These are phyloP conservation scores for Clavispora phyllophila DNA, from an alignment of 805 yeast genomes.

Conservation along the genomic window DNA sequence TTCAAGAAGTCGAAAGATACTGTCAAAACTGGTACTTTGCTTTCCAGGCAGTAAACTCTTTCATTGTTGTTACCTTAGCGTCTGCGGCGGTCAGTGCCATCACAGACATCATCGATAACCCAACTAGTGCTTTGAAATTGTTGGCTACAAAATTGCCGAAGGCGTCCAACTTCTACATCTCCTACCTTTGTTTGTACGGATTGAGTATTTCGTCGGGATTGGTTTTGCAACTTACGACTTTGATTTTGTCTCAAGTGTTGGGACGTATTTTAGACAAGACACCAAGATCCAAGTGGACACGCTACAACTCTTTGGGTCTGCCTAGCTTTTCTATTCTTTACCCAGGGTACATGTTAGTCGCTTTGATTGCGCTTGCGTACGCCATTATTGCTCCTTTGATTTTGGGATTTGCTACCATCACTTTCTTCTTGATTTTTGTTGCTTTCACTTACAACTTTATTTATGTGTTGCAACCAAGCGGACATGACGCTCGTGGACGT, in stretches of 20 bases:
- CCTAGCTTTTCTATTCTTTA: constrained; percentile 81
- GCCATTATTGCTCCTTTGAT: constrained; percentile 75
- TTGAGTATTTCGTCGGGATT: constrained; percentile 71
- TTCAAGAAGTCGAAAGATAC: constrained; percentile 69
- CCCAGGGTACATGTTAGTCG: constrained; percentile 72
- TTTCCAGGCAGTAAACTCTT: constrained; percentile 86
- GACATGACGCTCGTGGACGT: constrained; percentile 65
- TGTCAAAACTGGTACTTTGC: constrained; percentile 88
- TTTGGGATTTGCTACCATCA: constrained; percentile 59
- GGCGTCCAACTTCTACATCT: constrained; percentile 85
- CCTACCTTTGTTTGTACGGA: constrained; percentile 79
- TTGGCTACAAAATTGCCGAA: constrained; percentile 78
- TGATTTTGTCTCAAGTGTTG: constrained; percentile 66
- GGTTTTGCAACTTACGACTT: constrained; percentile 67
- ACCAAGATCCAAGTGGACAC: constrained; percentile 88
- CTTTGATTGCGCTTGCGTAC: constrained; percentile 68
- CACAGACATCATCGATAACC: constrained; percentile 60
- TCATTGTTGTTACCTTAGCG: constrained; percentile 75
- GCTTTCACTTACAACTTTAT: constrained; percentile 60
- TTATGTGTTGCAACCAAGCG: constrained; percentile 54
- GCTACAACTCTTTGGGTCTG: constrained; percentile 57
- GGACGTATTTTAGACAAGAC: constrained; percentile 74
- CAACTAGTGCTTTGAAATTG: constrained; percentile 65
- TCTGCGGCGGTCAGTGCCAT: constrained; percentile 79
- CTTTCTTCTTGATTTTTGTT: constrained; percentile 51